These are phyloP conservation scores for Wallacemonas collosoma DNA, from an alignment of 208 protist species.

Conservation along the genomic window DNA sequence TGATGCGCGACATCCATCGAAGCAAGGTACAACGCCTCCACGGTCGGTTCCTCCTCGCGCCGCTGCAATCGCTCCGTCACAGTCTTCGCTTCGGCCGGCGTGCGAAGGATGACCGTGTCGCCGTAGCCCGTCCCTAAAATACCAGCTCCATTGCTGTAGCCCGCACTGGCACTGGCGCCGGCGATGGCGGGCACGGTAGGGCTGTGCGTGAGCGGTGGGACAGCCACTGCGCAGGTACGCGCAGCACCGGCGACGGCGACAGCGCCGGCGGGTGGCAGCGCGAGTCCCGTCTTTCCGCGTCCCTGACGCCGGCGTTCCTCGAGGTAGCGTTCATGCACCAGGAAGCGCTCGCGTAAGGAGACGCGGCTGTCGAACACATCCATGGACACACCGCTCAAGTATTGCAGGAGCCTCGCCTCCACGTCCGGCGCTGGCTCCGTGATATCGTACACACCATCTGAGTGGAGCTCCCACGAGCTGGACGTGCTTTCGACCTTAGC, in stretches of 20 bases:
- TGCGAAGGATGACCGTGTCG: slow-evolving; percentile 8
- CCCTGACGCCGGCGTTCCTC: slow-evolving; percentile 23
- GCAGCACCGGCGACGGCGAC: background rate
- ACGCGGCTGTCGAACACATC: slow-evolving; percentile 60
- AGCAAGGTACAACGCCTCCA: slow-evolving; percentile 1
- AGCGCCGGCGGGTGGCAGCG: background rate
- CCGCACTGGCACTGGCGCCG: background rate
- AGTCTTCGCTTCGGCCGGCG: background rate
- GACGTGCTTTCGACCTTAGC: slow-evolving; percentile 42
- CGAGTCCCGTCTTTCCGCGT: background rate
- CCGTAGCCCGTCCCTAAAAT: background rate
- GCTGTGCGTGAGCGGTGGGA: background rate
- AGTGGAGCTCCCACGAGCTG: slow-evolving; percentile 66
- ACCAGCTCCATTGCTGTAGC: background rate
- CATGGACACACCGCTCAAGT: slow-evolving; percentile 51
- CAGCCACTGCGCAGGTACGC: background rate
- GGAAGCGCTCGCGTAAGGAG: slow-evolving; percentile 70
- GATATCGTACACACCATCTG: slow-evolving; percentile 44
- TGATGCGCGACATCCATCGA: slow-evolving; percentile 1
- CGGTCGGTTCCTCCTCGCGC: background rate
- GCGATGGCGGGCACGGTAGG: background rate
- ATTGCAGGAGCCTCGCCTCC: slow-evolving; percentile 65
- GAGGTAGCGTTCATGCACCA: slow-evolving; percentile 39
- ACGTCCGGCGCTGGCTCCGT: slow-evolving; percentile 23
- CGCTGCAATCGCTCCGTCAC: background rate